Base-by-base conservation (phyloP, 2,329 filamentous ascomycete species). In the Incumbomyces delicatus region DNA sequence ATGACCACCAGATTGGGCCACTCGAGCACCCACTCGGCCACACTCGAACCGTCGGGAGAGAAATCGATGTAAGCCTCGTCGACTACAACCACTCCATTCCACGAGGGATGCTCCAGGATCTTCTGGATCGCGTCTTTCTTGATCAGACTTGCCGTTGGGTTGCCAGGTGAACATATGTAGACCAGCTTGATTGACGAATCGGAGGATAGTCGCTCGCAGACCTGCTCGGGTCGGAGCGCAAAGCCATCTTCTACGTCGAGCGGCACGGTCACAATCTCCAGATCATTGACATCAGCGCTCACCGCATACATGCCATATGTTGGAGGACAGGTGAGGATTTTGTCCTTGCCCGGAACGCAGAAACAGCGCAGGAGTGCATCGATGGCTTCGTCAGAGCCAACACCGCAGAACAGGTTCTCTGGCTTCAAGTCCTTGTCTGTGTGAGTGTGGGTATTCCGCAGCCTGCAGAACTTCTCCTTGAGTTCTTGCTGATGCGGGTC, bases 291-390 rank as follows among this genome's bases (percentile, higher is more conserved):
- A 62, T 94, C 85, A 1, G 92, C 92, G 6, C 87, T 94, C 14
- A 98, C 92, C 39, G 80, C 74, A 72, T 98, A 98, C 92, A 98
- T 98, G 68, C 92, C 92, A 65, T 98, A 98, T 1, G 92, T 98
- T 1, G 92, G 92, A 14, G 92, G 92, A 61, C 90, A 96, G 35
- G 87, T 90, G 31, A 98, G 77, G 62, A 98, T 94, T 62, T 85
- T 87, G 68, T 98, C 92, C 55, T 75, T 76, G 38, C 83, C 87
- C 1, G 92, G 92, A 1, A 80, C 71, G 68, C 92, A 98, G 72
- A 98, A 98, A 66, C 86, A 92, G 44, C 92, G 83, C 50, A 98
- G 76, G 34, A 98, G 77, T 5, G 87, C 87, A 67, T 98, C 92
- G 62, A 98, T 95, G 53, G 87, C 90, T 74, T 98, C 92, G 65